Percentiles rank a stretch among this genome's conserved stretches.
Evolutionary conservation across 202 grass and related monocot species (phyloP).

Genomic region (Setaria italica): DNA sequence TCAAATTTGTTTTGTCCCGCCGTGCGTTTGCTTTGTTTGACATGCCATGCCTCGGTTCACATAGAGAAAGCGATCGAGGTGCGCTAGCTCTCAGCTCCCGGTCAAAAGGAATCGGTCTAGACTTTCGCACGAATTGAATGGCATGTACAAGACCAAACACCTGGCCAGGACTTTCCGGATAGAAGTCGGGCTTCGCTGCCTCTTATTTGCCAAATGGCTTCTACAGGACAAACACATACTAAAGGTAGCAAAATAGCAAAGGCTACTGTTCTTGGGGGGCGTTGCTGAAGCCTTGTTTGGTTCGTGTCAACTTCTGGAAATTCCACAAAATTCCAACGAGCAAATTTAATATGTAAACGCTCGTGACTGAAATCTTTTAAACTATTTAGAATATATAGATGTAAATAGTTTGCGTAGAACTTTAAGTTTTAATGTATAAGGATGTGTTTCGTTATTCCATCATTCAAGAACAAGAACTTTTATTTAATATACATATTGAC

Average conservation of each 20-base stretch:
- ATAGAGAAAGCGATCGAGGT: constrained; percentile 34
- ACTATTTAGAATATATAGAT: neutral
- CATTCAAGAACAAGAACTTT: neutral
- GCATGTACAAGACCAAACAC: neutral
- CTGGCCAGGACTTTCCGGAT: neutral
- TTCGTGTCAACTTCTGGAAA: neutral
- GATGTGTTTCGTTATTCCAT: neutral
- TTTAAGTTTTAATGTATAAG: neutral
- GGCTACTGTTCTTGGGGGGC: neutral
- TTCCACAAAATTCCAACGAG: neutral
- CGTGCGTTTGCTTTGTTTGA: constrained; percentile 50
- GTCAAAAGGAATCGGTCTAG: constrained; percentile 30
- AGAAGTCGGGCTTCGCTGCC: neutral
- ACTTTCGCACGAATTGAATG: constrained; percentile 1
- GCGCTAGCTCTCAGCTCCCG: neutral
- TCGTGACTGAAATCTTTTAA: neutral
- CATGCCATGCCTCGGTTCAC: constrained; percentile 39
- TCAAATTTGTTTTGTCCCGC: constrained; percentile 19
- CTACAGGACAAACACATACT: neutral
- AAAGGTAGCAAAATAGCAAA: neutral
- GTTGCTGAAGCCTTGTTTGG: neutral
- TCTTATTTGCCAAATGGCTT: constrained; percentile 32
- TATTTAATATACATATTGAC: neutral
- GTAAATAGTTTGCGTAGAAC: neutral
- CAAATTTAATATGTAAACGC: neutral